Base-by-base conservation (phyloP, 2,329 filamentous ascomycete species). In the Cladophialophora exuberans region DNA sequence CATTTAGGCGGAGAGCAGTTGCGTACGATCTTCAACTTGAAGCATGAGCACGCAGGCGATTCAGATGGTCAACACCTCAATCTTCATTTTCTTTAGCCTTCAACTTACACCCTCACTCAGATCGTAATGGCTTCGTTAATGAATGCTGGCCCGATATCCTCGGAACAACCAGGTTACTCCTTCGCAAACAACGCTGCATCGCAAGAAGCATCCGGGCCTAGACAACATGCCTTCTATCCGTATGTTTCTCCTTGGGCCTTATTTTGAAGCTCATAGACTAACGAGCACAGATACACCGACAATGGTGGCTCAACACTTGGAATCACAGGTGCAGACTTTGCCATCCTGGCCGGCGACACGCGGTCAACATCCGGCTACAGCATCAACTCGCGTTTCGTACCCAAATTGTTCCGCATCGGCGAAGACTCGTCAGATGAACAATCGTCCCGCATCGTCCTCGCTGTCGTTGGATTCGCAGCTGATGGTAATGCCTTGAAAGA, bases 351-450 rank as follows among this genome's bases (percentile, higher is more conserved):
- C 39, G 94, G 95, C 76, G 94, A 99, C 79, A 99, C 94, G 66
- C 89, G 94, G 72, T 90, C 90, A 69, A 96, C 92, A 52, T 88
- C 89, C 62, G 94, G 95, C 71, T 99, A 96, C 85, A 97, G 88
- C 81, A 99, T 99, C 86, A 97, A 99, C 84, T 92, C 92, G 56
- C 89, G 94, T 68, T 93, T 89, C 79, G 84, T 87, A 56, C 94
- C 94, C 54, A 99, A 99, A 77, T 88, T 99, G 61, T 99, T 96
- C 84, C 91, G 89, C 76, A 95, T 99, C 65, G 94, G 95, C 57
- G 94, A 93, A 50, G 90, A 92, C 57, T 36, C 31, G 7, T 49
- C 46, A 11, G 58, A 49, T 15, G 92, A 89, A 36, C 84, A 88
- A 58, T 90, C 92, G 65, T 89, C 90, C 48, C 89, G 85, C 51